These are phyloP conservation scores for Irpex rosettiformis DNA, from an alignment of 1,284 basidiomycete species.

Conservation along the genomic window DNA sequence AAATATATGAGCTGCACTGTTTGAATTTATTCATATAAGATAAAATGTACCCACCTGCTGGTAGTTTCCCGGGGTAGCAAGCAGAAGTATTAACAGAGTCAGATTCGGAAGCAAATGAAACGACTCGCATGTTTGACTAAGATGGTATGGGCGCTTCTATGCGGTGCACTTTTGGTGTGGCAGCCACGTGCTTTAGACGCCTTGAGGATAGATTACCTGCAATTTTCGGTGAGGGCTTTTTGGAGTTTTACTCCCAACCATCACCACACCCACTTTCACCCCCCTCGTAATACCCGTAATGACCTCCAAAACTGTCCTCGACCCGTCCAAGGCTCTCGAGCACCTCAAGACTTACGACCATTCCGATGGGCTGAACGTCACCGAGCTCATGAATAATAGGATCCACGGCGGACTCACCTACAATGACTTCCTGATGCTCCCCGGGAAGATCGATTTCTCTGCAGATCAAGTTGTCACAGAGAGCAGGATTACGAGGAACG, in stretches of 20 bases:
- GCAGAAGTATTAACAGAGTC: neutral
- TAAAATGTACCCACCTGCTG: neutral
- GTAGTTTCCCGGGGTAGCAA: neutral
- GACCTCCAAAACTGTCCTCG: slow-evolving; percentile 40
- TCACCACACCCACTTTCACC: slow-evolving; percentile 2
- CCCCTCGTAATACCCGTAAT: slow-evolving; percentile 16
- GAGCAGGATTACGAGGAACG: slow-evolving; percentile 88
- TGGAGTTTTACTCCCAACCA: slow-evolving; percentile 22
- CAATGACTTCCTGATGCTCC: slow-evolving; percentile 90
- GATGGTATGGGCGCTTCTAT: neutral
- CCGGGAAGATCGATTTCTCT: slow-evolving; percentile 96
- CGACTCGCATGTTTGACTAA: neutral
- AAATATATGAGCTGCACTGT: neutral
- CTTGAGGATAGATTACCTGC: neutral
- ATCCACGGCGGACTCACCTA: slow-evolving; percentile 95
- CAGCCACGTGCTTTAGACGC: slow-evolving; percentile 4
- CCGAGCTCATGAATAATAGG: slow-evolving; percentile 88
- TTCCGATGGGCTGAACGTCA: slow-evolving; percentile 84
- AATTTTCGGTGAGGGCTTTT: neutral
- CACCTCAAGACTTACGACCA: slow-evolving; percentile 72
- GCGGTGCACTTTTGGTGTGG: neutral
- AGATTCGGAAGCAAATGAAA: neutral
- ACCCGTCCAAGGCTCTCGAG: slow-evolving; percentile 65
- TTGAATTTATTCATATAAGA: neutral
- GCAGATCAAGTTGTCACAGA: slow-evolving; percentile 83